These are phyloP conservation scores for thale cress (Arabidopsis thaliana) DNA, from an alignment of 345 rosid species.

Conservation along the genomic window DNA sequence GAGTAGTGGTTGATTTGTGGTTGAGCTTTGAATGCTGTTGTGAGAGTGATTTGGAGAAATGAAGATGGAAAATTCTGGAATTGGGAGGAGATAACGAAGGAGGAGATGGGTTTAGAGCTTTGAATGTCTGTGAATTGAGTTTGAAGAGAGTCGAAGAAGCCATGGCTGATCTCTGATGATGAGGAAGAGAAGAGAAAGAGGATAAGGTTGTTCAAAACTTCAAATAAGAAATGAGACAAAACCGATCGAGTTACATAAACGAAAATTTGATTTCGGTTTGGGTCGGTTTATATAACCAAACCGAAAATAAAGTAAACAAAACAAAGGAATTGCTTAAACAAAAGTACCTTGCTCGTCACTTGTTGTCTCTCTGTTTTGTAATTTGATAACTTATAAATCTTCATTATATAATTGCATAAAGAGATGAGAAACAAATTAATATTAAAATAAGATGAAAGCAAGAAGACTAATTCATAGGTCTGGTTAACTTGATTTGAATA, in stretches of 20 bases:
- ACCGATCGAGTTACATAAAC: neutral
- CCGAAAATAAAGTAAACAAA: too few relatives aligned
- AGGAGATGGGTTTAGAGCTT: neutral
- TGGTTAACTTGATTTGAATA: neutral
- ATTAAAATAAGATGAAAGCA: neutral
- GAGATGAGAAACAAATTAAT: neutral
- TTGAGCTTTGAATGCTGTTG: constrained; percentile 21
- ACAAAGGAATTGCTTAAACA: too few relatives aligned
- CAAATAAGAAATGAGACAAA: constrained; percentile 11
- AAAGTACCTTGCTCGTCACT: neutral
- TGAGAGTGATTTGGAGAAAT: constrained; percentile 20
- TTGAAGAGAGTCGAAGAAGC: constrained; percentile 44
- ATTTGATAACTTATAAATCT: neutral
- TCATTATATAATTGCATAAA: neutral
- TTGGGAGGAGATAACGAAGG: neutral
- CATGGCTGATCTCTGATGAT: constrained; percentile 22
- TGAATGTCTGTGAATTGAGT: constrained; percentile 36
- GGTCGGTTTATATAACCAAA: constrained; percentile 4
- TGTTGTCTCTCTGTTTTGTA: neutral
- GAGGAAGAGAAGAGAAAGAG: neutral
- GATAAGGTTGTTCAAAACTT: constrained; percentile 36
- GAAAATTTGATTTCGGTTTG: neutral
- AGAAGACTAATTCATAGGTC: neutral
- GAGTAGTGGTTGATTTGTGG: constrained; percentile 39
- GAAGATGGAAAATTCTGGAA: constrained; percentile 28